Percentiles rank a stretch among this genome's conserved stretches.
These are phyloP conservation scores for Saccharum officinarum DNA, from an alignment of 176 grass and related monocot species.

Conservation along the genomic window DNA sequence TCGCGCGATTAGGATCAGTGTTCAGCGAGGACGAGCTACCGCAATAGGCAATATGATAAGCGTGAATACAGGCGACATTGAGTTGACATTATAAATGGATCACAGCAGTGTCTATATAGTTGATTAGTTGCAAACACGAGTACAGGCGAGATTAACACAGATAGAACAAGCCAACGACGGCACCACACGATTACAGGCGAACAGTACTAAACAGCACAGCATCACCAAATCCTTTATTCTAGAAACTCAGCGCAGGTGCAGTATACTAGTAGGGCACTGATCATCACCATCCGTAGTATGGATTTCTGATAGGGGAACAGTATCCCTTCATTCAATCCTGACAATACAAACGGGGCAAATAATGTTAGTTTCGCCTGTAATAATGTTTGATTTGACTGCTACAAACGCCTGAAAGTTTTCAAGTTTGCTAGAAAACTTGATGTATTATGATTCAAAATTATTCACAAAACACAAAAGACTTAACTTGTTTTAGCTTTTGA, in stretches of 20 bases:
- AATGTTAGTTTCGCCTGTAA: not conserved
- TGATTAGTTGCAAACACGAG: not conserved
- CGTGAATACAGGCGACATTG: not conserved
- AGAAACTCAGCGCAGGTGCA: not conserved
- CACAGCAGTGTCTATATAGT: not conserved
- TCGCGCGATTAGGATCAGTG: not conserved
- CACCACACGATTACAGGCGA: not conserved
- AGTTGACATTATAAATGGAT: not conserved
- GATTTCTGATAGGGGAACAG: not conserved
- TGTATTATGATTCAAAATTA: no score
- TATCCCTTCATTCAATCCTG: not conserved
- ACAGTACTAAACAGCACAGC: not conserved
- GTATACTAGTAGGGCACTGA: not conserved
- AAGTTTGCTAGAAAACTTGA: no score
- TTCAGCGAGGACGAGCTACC: not conserved
- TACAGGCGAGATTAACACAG: not conserved
- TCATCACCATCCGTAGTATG: not conserved
- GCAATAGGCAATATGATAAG: not conserved
- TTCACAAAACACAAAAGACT: no score
- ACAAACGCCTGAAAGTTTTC: not conserved
- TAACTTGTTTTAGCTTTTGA: no score
- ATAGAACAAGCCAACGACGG: not conserved
- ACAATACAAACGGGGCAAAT: not conserved
- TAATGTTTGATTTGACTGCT: not conserved
- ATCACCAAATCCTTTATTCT: constrained; percentile 9